Evolutionary conservation across 257 asterid genomes (phyloP), one percentile per base, ranked within the genome.

Genomic region (Penstemon newberryi): DNA sequence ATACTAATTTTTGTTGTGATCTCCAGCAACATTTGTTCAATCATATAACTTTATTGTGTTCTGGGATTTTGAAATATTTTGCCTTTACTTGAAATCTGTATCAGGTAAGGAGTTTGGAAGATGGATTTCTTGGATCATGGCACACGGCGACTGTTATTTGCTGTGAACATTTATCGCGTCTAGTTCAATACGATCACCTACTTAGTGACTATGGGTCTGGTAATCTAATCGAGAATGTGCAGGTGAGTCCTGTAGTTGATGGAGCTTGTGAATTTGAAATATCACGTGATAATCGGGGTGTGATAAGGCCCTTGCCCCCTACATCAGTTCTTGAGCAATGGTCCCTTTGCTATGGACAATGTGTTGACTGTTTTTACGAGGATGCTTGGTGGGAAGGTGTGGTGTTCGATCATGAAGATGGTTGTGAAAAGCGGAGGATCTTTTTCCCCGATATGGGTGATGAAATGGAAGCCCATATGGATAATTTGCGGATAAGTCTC

Each of bases 361-460:
- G 97, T 70, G 92, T 91, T 0, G 99, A 94, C 72, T 46, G 75
- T 36, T 75, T 45, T 36, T 44, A 75, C 37, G 66, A 69, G 65
- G 96, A 89, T 63, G 95, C 95, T 4, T 94, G 97, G 97, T 91
- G 99, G 99, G 99, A 94, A 78, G 99, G 97, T 56, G 97, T 91
- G 66, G 53, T 94, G 38, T 78, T 89, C 75, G 97, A 94, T 76
- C 83, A 69, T 1, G 81, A 77, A 56, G 89, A 87, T 50, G 91
- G 90, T 33, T 64, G 73, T 11, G 74, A 73, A 56, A 70, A 63
- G 25, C 63, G 97, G 56, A 87, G 75, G 44, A 77, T 94, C 59
- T 94, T 87, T 84, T 91, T 94, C 53, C 99, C 97, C 0, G 99
- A 89, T 37, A 59, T 84, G 87, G 97, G 99, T 7, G 96, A 91